Evolutionary conservation across 768 basidiomycete genomes (phyloP).

Genomic region (Agaricus subrufescens): DNA sequence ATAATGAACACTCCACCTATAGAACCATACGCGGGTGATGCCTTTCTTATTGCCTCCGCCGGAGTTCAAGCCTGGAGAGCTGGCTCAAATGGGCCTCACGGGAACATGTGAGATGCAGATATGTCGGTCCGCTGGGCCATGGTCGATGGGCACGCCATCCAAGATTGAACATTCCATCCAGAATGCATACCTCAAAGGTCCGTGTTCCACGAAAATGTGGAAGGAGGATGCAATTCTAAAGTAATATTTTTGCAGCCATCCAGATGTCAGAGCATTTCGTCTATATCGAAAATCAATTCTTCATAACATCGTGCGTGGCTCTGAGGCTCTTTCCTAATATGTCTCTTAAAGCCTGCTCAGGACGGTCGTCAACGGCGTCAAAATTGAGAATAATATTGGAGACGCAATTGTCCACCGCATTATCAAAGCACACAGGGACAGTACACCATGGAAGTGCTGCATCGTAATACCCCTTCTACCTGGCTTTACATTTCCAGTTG

Average conservation of each 20-base stretch:
- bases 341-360: constrained; percentile 28
- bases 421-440: constrained; percentile 77
- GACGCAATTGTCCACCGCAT: constrained; percentile 91
- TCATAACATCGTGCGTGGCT: constrained; percentile 73
- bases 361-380: constrained; percentile 79
- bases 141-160: constrained; percentile 90
- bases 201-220: constrained; percentile 1
- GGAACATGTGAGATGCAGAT: constrained; percentile 98
- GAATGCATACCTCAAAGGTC: constrained; percentile 89
- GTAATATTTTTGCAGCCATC: constrained; percentile 54
- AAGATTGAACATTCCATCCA: constrained; percentile 90
- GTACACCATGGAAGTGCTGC: constrained; percentile 86
- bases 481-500: constrained; percentile 90
- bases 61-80: constrained; percentile 81
- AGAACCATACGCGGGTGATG: constrained; percentile 92
- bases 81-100: constrained; percentile 75
- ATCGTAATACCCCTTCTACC: constrained; percentile 90
- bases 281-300: constrained; percentile 96
- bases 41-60: constrained; percentile 92
- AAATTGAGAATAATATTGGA: constrained; percentile 90
- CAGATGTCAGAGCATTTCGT: constrained; percentile 95
- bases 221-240: neutral
- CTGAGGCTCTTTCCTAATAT: neutral
- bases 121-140: constrained; percentile 90
- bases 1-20: neutral